Evolutionary conservation across 2,329 filamentous ascomycete species (phyloP), one percentile per base, ranked within the genome.

Genomic region (Diaporthe ampelina): DNA sequence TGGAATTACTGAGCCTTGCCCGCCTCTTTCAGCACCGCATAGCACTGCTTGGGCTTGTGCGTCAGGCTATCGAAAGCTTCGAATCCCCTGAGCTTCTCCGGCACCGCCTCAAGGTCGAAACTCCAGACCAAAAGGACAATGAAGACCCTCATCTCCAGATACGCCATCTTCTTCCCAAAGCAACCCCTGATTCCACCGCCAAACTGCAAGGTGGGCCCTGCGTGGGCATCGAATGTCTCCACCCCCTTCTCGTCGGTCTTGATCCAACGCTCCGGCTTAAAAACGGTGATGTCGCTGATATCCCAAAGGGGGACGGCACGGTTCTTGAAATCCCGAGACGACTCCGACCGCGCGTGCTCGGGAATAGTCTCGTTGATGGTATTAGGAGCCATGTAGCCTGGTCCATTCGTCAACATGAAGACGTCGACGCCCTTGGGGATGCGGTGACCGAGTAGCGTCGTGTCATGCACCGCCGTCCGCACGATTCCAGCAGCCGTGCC

Each of bases 401-500:
- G 68, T 3, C 73, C 74, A 75, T 86, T 85, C 72, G 85, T 80
- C 7, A 85, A 78, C 4, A 87, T 78, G 76, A 85, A 85, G 63
- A 87, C 78, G n/a, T 85, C 82, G 7, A 85, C 86, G 13, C 84
- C 84, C 7, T 73, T 81, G 1, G 85, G 85, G 1, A 87, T 79
- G 40, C 80, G 78, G 79, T 85, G 85, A 1, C 80, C 80, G 3
- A 82, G 83, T 1, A 87, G 78, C 10, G 73, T 77, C 74, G 85
- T 84, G 37, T 85, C 84, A 4, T 76, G 78, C 32, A 84, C 65
- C 0, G 84, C 82, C 75, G 85, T 80, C 8, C 85, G 82, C 17
- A 86, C 83, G 0, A 83, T 85, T 81, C 85, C 84, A 24, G 84
- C 84, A 61, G 86, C 85, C 4, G 85, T 84, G 2, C 84, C 83